Evolutionary conservation across 2,329 filamentous ascomycete genomes (phyloP).

Genomic region (Aspergillus calidoustus): DNA sequence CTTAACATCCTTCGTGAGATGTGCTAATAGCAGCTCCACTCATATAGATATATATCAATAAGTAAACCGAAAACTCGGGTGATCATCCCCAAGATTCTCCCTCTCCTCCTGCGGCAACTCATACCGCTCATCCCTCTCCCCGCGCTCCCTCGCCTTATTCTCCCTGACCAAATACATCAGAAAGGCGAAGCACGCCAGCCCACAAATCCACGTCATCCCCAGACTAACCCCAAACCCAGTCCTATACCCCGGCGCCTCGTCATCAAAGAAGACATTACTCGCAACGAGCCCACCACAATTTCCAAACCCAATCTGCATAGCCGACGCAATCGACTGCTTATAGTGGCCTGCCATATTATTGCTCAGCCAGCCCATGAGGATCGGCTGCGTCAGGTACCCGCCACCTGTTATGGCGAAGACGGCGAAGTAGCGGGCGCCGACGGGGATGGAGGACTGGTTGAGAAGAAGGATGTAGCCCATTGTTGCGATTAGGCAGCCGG

Average conservation of each 20-base stretch:
- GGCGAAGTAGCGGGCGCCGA: slow-evolving; percentile 27
- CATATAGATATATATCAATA: slow-evolving; percentile 6
- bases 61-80: slow-evolving; percentile 21
- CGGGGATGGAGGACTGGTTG: slow-evolving; percentile 13
- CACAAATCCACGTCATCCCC: slow-evolving; percentile 28
- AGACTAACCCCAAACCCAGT: slow-evolving; percentile 46
- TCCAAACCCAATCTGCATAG: slow-evolving; percentile 49
- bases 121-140: slow-evolving; percentile 14
- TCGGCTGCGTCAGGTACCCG: slow-evolving; percentile 37
- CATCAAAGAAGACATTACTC: slow-evolving; percentile 48
- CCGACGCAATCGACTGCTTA: slow-evolving; percentile 48
- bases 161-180: slow-evolving; percentile 18
- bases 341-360: slow-evolving; percentile 49
- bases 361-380: slow-evolving; percentile 42
- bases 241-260: slow-evolving; percentile 43
- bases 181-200: slow-evolving; percentile 18
- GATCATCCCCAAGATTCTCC: slow-evolving; percentile 21
- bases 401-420: slow-evolving; percentile 35
- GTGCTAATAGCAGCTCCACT: not conserved
- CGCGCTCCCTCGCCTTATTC: slow-evolving; percentile 15
- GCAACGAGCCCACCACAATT: slow-evolving; percentile 52
- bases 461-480: slow-evolving; percentile 22
- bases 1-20: not conserved
- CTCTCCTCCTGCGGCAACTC: slow-evolving; percentile 9
- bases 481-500: slow-evolving; percentile 18